phyloP scores from a whole-genome alignment of 345 rosid species.

The Citrus cavaleriei region DNA sequence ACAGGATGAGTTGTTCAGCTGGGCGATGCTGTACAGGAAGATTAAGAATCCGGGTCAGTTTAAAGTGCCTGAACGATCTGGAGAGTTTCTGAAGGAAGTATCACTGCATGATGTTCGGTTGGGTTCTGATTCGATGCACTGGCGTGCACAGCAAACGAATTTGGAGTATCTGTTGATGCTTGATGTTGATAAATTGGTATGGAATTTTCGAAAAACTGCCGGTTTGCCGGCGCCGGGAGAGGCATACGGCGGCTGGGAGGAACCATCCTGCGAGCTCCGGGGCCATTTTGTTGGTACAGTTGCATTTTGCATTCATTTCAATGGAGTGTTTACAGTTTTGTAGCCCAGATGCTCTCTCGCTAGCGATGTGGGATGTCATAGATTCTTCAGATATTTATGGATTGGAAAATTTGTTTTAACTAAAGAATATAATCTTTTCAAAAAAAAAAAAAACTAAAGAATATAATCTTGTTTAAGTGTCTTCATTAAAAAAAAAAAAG shows the following conservation, averaged over 20 bases:
- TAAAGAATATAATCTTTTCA: no score
- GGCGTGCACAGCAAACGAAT: conserved; percentile 53
- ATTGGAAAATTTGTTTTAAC: no score
- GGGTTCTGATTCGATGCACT: conserved; percentile 39
- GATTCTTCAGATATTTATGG: background rate
- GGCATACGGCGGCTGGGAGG: conserved; percentile 57
- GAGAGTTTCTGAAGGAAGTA: conserved; percentile 41
- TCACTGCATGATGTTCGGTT: conserved; percentile 43
- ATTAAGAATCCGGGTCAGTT: background rate
- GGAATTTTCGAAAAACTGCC: conserved; percentile 54
- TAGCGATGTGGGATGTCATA: background rate
- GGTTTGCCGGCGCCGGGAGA: conserved; percentile 34
- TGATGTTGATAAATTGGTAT: conserved; percentile 44
- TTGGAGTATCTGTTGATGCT: conserved; percentile 47
- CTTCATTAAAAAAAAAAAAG: no score
- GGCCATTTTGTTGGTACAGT: conserved; percentile 54
- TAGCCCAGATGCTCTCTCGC: background rate
- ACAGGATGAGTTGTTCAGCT: background rate
- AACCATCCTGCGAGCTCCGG: conserved; percentile 27
- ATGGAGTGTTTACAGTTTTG: no score
- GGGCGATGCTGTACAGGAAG: background rate
- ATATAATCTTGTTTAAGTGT: no score
- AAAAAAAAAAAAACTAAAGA: no score
- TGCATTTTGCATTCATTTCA: no score
- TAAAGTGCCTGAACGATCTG: conserved; percentile 1